Base-by-base conservation (phyloP, 352 stramenopile species). In the Globisporangium radiosum region DNA sequence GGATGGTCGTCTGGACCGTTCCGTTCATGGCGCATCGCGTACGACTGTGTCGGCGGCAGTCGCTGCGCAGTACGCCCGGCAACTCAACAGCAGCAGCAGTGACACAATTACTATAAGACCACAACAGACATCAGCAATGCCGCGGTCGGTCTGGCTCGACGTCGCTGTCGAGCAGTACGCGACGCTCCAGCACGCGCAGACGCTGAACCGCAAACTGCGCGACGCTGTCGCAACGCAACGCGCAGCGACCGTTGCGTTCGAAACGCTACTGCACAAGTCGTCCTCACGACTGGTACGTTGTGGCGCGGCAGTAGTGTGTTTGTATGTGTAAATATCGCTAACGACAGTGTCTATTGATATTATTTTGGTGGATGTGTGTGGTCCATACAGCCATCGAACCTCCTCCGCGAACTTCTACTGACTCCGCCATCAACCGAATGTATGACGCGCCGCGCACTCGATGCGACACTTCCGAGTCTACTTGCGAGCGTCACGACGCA, bases 131-230 rank as follows among this genome's bases (percentile, higher is more conserved):
- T 9, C 1, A 1, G 9, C 19, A 14, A 10, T 53, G 8, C 7
- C 36, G 14, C 47, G 44, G 6, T 74, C 66, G 0, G 64, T 80
- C 7, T 86, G 76, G 76, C 54, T 81, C 43, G 68, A 63, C 37
- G 45, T 81, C 2, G 76, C 76, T 14, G 73, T 65, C n/a, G 52
- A 67, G 9, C 76, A 86, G 53, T 80, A 72, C 58, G 63, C 60
- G 15, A 63, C 75, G 52, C 66, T 69, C 15, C 68, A 78, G 62
- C 57, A 66, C 7, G 71, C 73, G 0, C 70, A 81, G 51, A 56
- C 69, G 19, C 60, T 77, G 54, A 81, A 81, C 57, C 63, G 63
- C 10, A 70, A 68, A 19, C 62, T 84, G 7, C 77, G 78, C 13
- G 69, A 63, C 11, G 66, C 69, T 1, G 44, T 84, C 40, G 59